These are phyloP conservation scores for Diaporthe vaccinii DNA, from an alignment of 2,329 filamentous ascomycete genomes.

Conservation along the genomic window DNA sequence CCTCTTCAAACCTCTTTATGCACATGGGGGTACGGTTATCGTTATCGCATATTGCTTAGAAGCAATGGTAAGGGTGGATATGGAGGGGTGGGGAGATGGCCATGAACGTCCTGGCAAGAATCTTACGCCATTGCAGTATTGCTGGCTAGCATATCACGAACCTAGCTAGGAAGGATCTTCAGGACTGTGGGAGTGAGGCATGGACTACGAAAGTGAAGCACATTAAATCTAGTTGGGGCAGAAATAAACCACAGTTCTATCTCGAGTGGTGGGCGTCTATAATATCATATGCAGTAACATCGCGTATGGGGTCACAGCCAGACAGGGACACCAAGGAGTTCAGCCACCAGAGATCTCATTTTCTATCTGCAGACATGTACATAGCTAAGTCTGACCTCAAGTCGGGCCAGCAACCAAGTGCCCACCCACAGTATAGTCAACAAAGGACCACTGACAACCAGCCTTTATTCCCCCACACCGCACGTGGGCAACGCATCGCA, in stretches of 20 bases:
- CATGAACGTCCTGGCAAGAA: no score
- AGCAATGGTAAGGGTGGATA: not conserved
- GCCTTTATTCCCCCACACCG: constrained; percentile 28
- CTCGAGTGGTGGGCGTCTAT: not conserved
- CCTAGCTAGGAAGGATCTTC: no score
- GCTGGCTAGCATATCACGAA: not conserved
- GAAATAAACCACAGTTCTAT: no score
- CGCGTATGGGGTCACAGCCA: not conserved
- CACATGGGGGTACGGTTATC: not conserved
- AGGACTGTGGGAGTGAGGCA: no score
- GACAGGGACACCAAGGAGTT: not conserved
- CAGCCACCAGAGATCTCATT: constrained; percentile 26
- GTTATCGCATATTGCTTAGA: not conserved
- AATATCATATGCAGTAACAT: no score
- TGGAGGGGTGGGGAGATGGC: no score
- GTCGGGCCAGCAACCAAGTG: not conserved
- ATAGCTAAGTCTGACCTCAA: not conserved
- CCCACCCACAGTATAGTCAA: not conserved
- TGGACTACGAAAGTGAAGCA: no score
- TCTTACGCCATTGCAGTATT: not conserved
- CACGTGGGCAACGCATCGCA: constrained; percentile 7
- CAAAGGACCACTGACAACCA: constrained; percentile 4
- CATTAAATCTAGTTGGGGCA: no score
- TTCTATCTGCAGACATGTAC: constrained; percentile 20
- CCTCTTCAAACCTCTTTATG: not conserved